These are phyloP conservation scores for Knoxia roxburghii DNA, from an alignment of 257 asterid genomes.

Conservation along the genomic window DNA sequence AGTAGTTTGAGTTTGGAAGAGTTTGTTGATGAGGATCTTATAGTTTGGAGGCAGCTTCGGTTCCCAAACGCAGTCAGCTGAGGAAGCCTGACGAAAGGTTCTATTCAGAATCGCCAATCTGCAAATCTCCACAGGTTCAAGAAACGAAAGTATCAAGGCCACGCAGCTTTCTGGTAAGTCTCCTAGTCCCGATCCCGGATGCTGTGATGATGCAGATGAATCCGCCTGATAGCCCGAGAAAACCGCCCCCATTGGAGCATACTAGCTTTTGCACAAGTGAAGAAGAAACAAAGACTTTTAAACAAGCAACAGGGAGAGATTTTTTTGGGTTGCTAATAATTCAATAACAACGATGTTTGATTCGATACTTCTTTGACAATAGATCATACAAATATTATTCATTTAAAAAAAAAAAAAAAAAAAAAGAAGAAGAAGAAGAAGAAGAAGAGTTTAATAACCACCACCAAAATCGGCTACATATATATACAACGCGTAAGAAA, in stretches of 20 bases:
- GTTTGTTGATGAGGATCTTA: conserved; percentile 28
- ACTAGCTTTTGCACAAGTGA: too few relatives aligned
- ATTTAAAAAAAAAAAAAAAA: too few relatives aligned
- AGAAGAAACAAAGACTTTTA: too few relatives aligned
- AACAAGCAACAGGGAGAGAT: too few relatives aligned
- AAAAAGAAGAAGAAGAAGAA: too few relatives aligned
- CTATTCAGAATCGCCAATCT: conserved; percentile 29
- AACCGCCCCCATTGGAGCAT: conserved; percentile 32
- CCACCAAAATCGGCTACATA: too few relatives aligned
- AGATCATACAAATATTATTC: too few relatives aligned
- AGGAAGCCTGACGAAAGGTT: conserved; percentile 38
- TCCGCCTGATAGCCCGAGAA: conserved; percentile 18
- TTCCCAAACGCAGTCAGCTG: conserved; percentile 44
- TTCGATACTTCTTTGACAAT: too few relatives aligned
- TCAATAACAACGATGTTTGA: too few relatives aligned
- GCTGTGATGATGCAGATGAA: neutral
- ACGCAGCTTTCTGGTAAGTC: conserved; percentile 56
- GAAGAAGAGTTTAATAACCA: too few relatives aligned
- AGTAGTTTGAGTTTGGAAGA: neutral
- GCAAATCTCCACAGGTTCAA: conserved; percentile 36
- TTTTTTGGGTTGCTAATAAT: too few relatives aligned
- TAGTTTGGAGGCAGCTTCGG: conserved; percentile 46
- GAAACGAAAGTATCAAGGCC: conserved; percentile 36
- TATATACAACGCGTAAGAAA: too few relatives aligned
- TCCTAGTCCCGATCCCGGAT: conserved; percentile 15